phyloP scores from a whole-genome alignment of 2,329 filamentous ascomycete genomes.

The Fusarium brevicatenulatum region DNA sequence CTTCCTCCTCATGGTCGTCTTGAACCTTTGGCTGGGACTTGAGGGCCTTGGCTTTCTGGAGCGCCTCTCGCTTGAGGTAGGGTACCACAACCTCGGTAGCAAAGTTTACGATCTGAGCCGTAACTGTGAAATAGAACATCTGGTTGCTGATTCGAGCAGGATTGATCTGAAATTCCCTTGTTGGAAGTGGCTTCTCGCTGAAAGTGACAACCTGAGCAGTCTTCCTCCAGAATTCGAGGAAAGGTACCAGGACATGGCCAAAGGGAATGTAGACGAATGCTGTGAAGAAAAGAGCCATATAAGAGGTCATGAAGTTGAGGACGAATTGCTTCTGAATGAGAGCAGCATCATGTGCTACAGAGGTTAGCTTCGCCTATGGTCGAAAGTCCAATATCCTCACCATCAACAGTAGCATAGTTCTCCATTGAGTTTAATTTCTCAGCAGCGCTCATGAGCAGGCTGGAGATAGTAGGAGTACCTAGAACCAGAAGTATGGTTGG shows the following conservation, averaged over 20 bases:
- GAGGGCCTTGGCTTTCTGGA: constrained; percentile 81
- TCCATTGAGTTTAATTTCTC: constrained; percentile 82
- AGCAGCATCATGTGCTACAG: constrained; percentile 77
- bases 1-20: constrained; percentile 79
- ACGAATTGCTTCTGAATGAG: constrained; percentile 94
- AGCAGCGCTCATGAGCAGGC: constrained; percentile 79
- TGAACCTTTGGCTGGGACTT: constrained; percentile 65
- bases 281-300: constrained; percentile 90
- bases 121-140: constrained; percentile 96
- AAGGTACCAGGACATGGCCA: constrained; percentile 82
- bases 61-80: constrained; percentile 81
- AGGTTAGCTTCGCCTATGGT: constrained; percentile 13
- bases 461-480: constrained; percentile 80
- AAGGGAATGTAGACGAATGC: constrained; percentile 97
- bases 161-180: constrained; percentile 80
- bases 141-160: constrained; percentile 85
- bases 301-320: constrained; percentile 96
- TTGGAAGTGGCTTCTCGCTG: constrained; percentile 75
- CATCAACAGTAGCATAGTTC: constrained; percentile 89
- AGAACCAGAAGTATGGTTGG: constrained; percentile 89
- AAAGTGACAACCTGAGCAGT: constrained; percentile 80
- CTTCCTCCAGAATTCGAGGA: constrained; percentile 82
- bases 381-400: constrained; percentile 46
- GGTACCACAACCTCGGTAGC: constrained; percentile 86
- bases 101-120: constrained; percentile 90